A percentile compares a stretch with the other conserved stretches of the same genome.
Conservation (phyloP, 2,329 filamentous ascomycete species). For the Penicillium decumbens region DNA sequence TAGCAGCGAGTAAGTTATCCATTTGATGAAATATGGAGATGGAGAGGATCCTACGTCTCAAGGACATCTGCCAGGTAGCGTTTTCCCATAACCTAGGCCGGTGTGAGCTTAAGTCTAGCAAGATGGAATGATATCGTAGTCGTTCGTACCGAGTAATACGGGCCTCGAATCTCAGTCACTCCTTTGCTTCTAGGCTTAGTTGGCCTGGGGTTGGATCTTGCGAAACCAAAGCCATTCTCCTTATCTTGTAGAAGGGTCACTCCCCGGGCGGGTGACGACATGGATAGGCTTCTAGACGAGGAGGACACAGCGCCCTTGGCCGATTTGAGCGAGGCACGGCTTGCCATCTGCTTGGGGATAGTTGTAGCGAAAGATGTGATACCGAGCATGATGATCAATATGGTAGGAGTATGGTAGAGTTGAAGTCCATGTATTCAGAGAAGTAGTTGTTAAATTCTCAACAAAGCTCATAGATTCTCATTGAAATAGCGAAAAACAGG, state of each 20-base stretch:
- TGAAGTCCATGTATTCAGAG: not conserved
- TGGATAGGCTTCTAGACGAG: constrained; percentile 18
- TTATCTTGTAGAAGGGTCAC: constrained; percentile 47
- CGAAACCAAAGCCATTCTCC: constrained; percentile 49
- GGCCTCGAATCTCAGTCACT: constrained; percentile 54
- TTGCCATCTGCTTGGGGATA: constrained; percentile 5
- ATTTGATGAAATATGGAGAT: not conserved
- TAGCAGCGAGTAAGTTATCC: not conserved
- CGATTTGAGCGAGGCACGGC: constrained; percentile 4
- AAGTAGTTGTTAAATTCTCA: not conserved
- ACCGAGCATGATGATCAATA: constrained; percentile 8
- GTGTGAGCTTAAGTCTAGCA: not conserved
- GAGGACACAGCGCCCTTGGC: constrained; percentile 6
- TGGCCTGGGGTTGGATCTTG: constrained; percentile 47
- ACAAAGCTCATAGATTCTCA: not conserved
- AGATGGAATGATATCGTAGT: too few relatives aligned
- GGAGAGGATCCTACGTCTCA: constrained; percentile 42
- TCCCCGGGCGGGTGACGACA: constrained; percentile 12
- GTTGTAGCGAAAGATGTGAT: constrained; percentile 1
- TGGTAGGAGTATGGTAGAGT: not conserved
- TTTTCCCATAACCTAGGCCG: constrained; percentile 47
- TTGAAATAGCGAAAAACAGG: not conserved
- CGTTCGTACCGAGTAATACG: constrained; percentile 48
- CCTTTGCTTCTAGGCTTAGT: constrained; percentile 48
- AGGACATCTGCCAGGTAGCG: constrained; percentile 51